Base-by-base conservation (phyloP, 495 filamentous ascomycete species). In the Pseudomonodictys pantanalensis region DNA sequence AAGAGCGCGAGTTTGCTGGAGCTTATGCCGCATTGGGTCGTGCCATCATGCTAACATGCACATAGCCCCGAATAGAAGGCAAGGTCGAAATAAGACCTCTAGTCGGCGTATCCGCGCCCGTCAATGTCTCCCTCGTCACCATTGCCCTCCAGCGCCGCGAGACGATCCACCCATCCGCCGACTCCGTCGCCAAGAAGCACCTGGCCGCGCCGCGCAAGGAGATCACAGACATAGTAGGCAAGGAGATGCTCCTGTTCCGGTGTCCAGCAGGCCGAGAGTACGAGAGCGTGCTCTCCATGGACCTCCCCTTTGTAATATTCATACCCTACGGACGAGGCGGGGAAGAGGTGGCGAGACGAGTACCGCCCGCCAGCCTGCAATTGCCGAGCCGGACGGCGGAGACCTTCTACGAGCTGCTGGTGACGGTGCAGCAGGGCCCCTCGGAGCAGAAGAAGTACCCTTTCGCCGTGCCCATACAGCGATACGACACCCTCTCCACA, bases 401-500 rank as follows among this genome's bases (percentile, higher is more conserved):
- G 73, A 98, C 93, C 39, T 96, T 80, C 69, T 98, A 97, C 70
- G 95, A 97, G 78, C 81, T 98, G 64, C 90, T 97, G 20, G 93
- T 98, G 11, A 93, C 84, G 56, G 90, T 98, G 12, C 92, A 97
- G 69, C 93, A 98, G 71, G 89, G 91, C 6, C 84, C 83, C 44
- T 80, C 84, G 55, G 84, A 91, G 30, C 87, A 97, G 70, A 88
- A 87, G 67, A 95, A 95, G 77, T 93, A 92, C 68, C 74, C 86
- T 6, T 96, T 96, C 61, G 92, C 93, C 0, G 89, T 97, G 0
- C 95, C 93, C 11, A 83, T 98, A 60, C 81, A 85, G 60, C 81
- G 93, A 63, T 98, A 97, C 74, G 93, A 98, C 72, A 98, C 91
- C 2, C 78, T 98, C 26, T 97, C 92, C 22, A 97, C 93, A 28